Percentiles rank a stretch among this genome's conserved stretches.
phyloP scores from a whole-genome alignment of 306 rosid species.

The Cicer judaicum region DNA sequence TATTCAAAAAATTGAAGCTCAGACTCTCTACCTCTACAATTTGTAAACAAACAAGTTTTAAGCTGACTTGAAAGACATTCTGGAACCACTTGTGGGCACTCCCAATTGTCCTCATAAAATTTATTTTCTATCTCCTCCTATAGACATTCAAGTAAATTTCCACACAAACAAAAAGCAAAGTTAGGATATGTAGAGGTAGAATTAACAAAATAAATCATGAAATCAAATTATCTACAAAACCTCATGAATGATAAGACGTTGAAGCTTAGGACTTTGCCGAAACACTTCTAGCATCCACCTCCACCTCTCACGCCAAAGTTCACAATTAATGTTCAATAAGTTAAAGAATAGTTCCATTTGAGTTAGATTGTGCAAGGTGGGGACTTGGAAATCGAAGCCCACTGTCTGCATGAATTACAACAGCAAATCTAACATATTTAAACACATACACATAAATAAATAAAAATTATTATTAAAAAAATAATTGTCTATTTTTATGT shows the following conservation, averaged over 20 bases:
- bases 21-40: not conserved
- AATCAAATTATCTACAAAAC: not conserved
- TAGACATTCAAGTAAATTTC: not conserved
- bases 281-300: not conserved
- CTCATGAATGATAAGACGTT: not conserved
- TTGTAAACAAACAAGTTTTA: not conserved
- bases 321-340: not conserved
- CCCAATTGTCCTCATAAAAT: not conserved
- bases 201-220: not conserved
- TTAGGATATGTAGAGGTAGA: not conserved
- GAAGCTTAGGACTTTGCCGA: not conserved
- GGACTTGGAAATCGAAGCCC: not conserved
- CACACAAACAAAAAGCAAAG: not conserved
- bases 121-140: not conserved
- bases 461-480: too few relatives aligned
- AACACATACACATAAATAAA: too few relatives aligned
- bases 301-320: not conserved
- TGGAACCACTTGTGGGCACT: not conserved
- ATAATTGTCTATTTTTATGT: too few relatives aligned
- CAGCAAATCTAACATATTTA: too few relatives aligned
- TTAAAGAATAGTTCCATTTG: not conserved
- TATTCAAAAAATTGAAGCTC: not conserved
- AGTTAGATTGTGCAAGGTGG: not conserved
- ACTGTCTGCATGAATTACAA: not conserved
- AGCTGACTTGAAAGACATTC: constrained; percentile 1